Conservation (phyloP, 257 asterid species). For the Penstemon newberryi region DNA sequence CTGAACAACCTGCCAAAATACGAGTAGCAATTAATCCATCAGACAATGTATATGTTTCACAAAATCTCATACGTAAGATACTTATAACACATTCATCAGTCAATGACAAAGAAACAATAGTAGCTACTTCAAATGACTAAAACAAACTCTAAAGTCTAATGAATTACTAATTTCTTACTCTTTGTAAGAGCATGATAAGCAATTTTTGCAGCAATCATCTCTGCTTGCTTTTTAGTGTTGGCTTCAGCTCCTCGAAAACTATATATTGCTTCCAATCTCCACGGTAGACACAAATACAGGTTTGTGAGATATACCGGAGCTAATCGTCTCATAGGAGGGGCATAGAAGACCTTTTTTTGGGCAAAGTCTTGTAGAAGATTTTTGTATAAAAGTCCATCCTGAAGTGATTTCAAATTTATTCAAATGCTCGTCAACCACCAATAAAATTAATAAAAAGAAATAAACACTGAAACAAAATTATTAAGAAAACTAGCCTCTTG, state of each 20-base stretch:
- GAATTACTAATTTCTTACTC: conserved; percentile 43
- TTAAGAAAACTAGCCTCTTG: conserved; percentile 56
- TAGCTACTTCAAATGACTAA: neutral
- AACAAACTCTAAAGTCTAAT: conserved; percentile 8
- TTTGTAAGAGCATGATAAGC: conserved; percentile 50
- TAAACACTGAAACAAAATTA: conserved; percentile 5
- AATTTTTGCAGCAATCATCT: conserved; percentile 75
- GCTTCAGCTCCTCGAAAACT: conserved; percentile 57
- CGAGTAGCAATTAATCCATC: neutral
- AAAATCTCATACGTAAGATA: too few relatives aligned
- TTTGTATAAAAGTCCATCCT: conserved; percentile 73
- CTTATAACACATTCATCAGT: neutral
- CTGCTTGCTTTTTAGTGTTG: conserved; percentile 74
- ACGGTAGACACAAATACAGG: conserved; percentile 55
- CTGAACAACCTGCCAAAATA: conserved; percentile 33
- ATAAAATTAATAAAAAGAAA: conserved; percentile 16
- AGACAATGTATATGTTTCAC: neutral
- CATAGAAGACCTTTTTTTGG: conserved; percentile 49
- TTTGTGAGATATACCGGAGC: conserved; percentile 48
- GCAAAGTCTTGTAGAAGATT: conserved; percentile 64
- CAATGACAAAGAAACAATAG: neutral
- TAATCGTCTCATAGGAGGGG: conserved; percentile 54
- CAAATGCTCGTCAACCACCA: conserved; percentile 11
- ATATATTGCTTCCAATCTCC: conserved; percentile 49
- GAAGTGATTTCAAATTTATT: conserved; percentile 19